Conservation (phyloP, 1,284 basidiomycete species). For the Cryptococcus floricola region DNA sequence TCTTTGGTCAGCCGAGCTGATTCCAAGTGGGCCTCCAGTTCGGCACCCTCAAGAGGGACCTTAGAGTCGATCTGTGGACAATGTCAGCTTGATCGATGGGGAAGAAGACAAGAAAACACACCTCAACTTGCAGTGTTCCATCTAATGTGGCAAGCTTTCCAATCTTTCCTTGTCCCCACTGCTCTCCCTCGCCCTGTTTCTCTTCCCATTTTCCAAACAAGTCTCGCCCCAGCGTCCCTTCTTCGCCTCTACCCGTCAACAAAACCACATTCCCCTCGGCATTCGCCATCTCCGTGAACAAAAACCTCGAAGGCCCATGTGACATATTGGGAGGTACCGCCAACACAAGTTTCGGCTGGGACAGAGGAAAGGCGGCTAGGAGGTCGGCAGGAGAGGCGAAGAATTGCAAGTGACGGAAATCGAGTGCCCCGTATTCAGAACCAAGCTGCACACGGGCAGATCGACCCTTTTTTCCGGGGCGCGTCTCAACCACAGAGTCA, state of each 20-base stretch:
- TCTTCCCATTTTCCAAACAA: conserved; percentile 85
- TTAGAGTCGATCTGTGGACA: conserved; percentile 71
- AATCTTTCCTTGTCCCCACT: conserved; percentile 74
- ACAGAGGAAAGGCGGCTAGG: conserved; percentile 73
- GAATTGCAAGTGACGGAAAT: conserved; percentile 73
- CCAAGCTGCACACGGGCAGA: conserved; percentile 19
- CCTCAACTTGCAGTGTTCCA: conserved; percentile 62
- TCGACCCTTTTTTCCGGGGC: conserved; percentile 58
- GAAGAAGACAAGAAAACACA: conserved; percentile 41
- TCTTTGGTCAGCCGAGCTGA: conserved; percentile 78
- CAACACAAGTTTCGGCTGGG: conserved; percentile 86
- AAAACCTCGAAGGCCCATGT: conserved; percentile 79
- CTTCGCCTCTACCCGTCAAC: conserved; percentile 71
- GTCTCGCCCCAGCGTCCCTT: conserved; percentile 70
- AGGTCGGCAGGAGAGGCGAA: conserved; percentile 78
- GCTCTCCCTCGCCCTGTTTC: conserved; percentile 68
- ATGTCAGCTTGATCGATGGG: neutral
- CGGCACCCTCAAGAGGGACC: conserved; percentile 77
- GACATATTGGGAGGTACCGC: conserved; percentile 89
- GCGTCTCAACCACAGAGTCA: conserved; percentile 63
- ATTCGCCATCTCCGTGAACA: conserved; percentile 80
- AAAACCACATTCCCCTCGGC: conserved; percentile 78
- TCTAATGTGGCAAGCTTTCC: conserved; percentile 77
- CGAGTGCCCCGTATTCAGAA: conserved; percentile 43
- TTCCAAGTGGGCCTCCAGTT: conserved; percentile 75